Evolutionary conservation across 1,284 basidiomycete species (phyloP), one percentile per base, ranked within the genome.

Genomic region (Cutaneotrichosporon mucoides): DNA sequence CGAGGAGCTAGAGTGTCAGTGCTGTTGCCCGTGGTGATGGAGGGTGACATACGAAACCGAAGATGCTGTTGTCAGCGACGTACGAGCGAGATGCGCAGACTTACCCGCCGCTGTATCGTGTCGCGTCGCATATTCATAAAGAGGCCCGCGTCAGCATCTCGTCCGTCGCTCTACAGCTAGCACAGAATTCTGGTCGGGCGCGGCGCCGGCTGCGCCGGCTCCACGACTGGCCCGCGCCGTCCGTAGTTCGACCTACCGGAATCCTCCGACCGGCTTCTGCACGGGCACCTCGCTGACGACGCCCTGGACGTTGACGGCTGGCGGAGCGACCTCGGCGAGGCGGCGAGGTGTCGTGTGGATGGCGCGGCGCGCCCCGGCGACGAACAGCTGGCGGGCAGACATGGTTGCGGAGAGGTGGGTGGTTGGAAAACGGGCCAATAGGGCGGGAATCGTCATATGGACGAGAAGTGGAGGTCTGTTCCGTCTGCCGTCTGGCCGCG

Each of bases 251-350:
- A 47, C 71, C 62, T 49, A 75, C 73, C 73, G 85, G 77, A 92
- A 87, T 54, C 88, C 90, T 53, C 90, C 90, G 66, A 92, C 82
- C 10, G 90, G 89, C 78, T 85, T 66, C 56, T 65, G 59, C 15
- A 70, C 88, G 81, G 86, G 89, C 61, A 85, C 84, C 36, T 47
- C 80, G 40, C 83, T 82, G 36, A 84, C 77, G 2, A 81, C 80
- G 24, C 86, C 86, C 36, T 80, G 55, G 36, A n/a, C 37, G 55
- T 43, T 36, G 42, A 38, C 24, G 15, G 43, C 33, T 3, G 38
- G 38, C 12, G 16, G 40, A 12, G 24, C 40, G 40, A 40, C 24
- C 42, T 46, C 57, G 45, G 85, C 85, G 62, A 84, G 82, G 55
- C 81, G 81, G 49, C 81, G 63, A 40, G 81, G 69, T 49, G 70